Evolutionary conservation across 352 stramenopile species (phyloP).

Genomic region (Pythium oligandrum): DNA sequence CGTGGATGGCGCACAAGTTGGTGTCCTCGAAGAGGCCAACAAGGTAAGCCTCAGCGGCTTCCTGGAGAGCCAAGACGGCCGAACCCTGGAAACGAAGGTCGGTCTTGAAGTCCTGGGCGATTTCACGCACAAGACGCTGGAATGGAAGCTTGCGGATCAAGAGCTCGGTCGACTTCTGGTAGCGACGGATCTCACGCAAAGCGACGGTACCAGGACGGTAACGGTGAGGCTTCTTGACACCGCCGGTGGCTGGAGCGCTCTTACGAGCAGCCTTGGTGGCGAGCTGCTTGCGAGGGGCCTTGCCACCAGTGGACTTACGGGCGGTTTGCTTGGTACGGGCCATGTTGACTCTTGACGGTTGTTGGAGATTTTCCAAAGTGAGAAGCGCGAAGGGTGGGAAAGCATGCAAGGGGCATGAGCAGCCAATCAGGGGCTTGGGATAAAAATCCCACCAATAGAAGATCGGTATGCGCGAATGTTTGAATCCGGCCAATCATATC

Average conservation of each 20-base stretch:
- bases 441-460: too few relatives aligned
- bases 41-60: constrained; percentile 44
- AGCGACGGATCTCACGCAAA: constrained; percentile 82
- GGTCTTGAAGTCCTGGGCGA: constrained; percentile 75
- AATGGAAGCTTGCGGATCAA: constrained; percentile 31
- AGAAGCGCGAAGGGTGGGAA: not conserved
- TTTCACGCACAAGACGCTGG: constrained; percentile 71
- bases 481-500: too few relatives aligned
- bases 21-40: constrained; percentile 53
- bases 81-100: constrained; percentile 76
- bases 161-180: constrained; percentile 87
- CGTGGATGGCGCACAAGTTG: constrained; percentile 48
- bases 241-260: constrained; percentile 24
- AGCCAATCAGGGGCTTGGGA: too few relatives aligned
- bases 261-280: constrained; percentile 29
- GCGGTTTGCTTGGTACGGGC: constrained; percentile 22
- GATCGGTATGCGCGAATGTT: too few relatives aligned
- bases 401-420: too few relatives aligned
- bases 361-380: constrained; percentile 13
- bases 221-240: constrained; percentile 35
- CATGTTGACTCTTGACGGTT: constrained; percentile 14
- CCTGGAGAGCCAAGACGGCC: constrained; percentile 44
- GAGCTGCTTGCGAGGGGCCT: constrained; percentile 25
- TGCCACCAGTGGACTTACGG: constrained; percentile 9
- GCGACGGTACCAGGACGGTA: constrained; percentile 82